Evolutionary conservation across 2,329 filamentous ascomycete genomes (phyloP).

Genomic region (Pseudopyricularia javanii): DNA sequence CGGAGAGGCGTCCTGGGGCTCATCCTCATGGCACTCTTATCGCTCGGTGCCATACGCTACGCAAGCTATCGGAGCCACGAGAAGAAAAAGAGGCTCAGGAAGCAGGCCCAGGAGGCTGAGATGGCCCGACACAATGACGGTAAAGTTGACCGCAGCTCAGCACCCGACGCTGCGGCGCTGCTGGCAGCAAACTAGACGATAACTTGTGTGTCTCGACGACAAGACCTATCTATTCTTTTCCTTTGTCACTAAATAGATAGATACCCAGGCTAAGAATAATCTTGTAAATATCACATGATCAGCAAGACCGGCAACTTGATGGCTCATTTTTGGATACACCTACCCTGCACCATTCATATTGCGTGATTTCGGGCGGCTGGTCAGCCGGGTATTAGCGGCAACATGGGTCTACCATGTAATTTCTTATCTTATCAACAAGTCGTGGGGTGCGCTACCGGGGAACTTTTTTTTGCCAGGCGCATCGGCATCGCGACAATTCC

Average conservation of each 20-base stretch:
- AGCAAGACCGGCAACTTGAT: no score
- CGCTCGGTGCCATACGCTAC: conserved; percentile 46
- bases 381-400: neutral
- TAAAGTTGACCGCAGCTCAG: conserved; percentile 26
- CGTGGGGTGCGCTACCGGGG: neutral
- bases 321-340: neutral
- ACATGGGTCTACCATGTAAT: neutral
- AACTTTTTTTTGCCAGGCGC: neutral
- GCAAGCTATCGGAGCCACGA: conserved; percentile 42
- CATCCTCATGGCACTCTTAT: conserved; percentile 51
- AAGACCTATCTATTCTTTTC: neutral
- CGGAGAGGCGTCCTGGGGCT: conserved; percentile 52
- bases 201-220: neutral
- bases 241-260: neutral
- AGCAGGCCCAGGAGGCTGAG: conserved; percentile 28
- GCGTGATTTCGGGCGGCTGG: neutral
- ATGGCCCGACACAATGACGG: conserved; percentile 28
- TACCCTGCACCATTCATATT: neutral
- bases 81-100: conserved; percentile 23
- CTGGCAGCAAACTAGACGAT: conserved; percentile 37
- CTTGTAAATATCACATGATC: neutral
- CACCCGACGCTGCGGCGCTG: conserved; percentile 43
- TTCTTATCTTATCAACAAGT: neutral
- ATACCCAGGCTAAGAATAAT: neutral
- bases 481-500: neutral